Evolutionary conservation across 495 filamentous ascomycete genomes (phyloP).

Genomic region (Astrothelium macrocarpum): DNA sequence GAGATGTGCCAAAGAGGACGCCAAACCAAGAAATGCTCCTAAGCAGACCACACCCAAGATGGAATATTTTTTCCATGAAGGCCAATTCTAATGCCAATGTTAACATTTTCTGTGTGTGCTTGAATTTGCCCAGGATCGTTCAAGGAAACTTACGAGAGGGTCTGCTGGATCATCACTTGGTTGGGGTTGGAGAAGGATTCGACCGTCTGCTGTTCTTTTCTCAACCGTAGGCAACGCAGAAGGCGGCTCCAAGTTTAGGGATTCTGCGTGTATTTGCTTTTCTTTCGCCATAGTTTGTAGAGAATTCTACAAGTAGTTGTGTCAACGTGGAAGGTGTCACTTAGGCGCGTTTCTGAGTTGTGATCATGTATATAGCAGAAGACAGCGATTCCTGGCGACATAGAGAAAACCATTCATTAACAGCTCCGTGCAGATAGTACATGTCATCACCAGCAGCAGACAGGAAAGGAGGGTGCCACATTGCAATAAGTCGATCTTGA

Average conservation of each 20-base stretch:
- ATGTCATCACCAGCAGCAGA: too few species aligned
- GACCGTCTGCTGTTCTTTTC: neutral
- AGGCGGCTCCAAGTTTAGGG: neutral
- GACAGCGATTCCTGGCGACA: too few species aligned
- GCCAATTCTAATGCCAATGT: neutral
- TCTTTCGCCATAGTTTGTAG: neutral
- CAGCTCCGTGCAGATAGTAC: too few species aligned
- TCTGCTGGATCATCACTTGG: neutral
- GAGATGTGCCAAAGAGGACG: neutral
- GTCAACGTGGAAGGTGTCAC: too few species aligned
- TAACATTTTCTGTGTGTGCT: too few species aligned
- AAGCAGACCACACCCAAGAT: neutral
- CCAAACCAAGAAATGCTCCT: neutral
- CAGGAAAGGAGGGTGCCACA: too few species aligned
- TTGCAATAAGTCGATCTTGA: too few species aligned
- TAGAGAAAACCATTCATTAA: too few species aligned
- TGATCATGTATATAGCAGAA: too few species aligned
- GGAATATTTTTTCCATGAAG: neutral
- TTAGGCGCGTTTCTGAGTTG: too few species aligned
- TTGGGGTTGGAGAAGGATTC: neutral
- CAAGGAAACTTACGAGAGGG: neutral
- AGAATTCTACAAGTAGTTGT: too few species aligned
- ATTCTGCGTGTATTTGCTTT: neutral
- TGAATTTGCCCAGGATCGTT: neutral
- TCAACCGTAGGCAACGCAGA: too few species aligned